These are phyloP conservation scores for Acer campestre DNA, from an alignment of 345 rosid species.

Conservation along the genomic window DNA sequence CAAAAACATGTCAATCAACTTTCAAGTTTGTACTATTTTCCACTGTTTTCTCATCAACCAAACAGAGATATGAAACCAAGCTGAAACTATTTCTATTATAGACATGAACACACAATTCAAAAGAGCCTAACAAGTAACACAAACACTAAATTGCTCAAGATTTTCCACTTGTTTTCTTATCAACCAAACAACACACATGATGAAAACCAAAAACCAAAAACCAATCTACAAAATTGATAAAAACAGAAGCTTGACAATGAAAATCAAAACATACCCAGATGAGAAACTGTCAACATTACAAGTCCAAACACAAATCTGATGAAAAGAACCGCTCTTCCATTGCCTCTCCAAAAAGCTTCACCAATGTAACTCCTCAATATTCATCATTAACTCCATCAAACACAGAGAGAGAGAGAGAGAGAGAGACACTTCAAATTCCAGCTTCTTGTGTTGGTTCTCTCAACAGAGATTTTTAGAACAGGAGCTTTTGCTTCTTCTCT, in stretches of 20 bases:
- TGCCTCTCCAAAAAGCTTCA: no score
- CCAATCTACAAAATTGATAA: neutral
- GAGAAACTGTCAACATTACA: neutral
- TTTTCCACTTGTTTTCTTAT: no score
- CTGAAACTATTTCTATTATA: neutral
- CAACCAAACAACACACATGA: neutral
- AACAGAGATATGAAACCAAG: constrained; percentile 2
- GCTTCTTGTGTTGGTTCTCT: no score
- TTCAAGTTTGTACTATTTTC: neutral
- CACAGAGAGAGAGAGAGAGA: no score
- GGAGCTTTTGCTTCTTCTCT: constrained; percentile 23
- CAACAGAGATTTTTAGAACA: constrained; percentile 9
- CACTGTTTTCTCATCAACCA: constrained; percentile 16
- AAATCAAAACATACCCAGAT: constrained; percentile 34
- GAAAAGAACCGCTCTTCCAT: no score
- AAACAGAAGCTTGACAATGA: constrained; percentile 10
- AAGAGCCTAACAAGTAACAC: no score
- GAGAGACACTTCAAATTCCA: no score
- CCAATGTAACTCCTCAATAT: no score
- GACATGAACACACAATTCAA: neutral
- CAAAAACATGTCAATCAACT: no score
- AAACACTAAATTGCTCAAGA: no score
- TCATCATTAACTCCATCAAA: no score
- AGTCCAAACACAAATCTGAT: no score
- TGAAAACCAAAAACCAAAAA: neutral